Percentiles rank a stretch among this genome's conserved stretches.
Evolutionary conservation across 768 basidiomycete species (phyloP).

Genomic region (Strobilomyces dryophilus): DNA sequence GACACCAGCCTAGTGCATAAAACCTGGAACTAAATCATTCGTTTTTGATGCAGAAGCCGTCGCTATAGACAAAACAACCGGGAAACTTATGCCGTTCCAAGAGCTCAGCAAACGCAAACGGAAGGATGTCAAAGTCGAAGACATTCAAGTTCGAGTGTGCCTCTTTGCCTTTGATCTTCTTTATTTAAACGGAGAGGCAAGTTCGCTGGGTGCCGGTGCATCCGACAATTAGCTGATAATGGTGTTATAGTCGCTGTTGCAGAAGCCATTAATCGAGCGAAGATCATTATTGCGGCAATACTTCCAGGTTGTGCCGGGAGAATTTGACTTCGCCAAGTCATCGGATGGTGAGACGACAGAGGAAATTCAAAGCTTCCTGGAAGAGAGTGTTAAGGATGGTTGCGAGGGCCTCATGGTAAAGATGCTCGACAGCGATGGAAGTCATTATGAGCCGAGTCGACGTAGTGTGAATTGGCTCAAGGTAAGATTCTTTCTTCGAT

Average conservation of each 20-base stretch:
- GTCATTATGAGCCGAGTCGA: slow-evolving; percentile 93
- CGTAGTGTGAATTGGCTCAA: slow-evolving; percentile 98
- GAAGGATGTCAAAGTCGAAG: slow-evolving; percentile 97
- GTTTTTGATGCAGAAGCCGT: slow-evolving; percentile 97
- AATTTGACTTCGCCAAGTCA: slow-evolving; percentile 91
- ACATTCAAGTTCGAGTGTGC: slow-evolving; percentile 95
- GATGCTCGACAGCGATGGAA: slow-evolving; percentile 89
- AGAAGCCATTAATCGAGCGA: slow-evolving; percentile 68
- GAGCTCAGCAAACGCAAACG: slow-evolving; percentile 92
- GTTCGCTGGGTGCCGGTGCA: background rate
- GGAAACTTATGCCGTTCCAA: slow-evolving; percentile 95
- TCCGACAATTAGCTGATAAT: background rate
- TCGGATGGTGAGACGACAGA: slow-evolving; percentile 88
- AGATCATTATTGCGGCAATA: slow-evolving; percentile 72
- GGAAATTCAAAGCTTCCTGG: slow-evolving; percentile 91
- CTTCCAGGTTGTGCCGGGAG: slow-evolving; percentile 78
- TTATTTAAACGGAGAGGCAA: slow-evolving; percentile 94
- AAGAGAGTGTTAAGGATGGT: slow-evolving; percentile 96
- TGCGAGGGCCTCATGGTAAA: slow-evolving; percentile 99
- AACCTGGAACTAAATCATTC: slow-evolving; percentile 78
- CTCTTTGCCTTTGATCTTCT: slow-evolving; percentile 95
- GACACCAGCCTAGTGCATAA: slow-evolving; percentile 64
- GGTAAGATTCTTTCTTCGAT: slow-evolving; percentile 40
- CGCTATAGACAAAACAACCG: slow-evolving; percentile 81
- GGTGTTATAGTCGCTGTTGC: slow-evolving; percentile 68